Evolutionary conservation across 306 rosid species (phyloP).

Genomic region (Amphicarpaea edgeworthii): DNA sequence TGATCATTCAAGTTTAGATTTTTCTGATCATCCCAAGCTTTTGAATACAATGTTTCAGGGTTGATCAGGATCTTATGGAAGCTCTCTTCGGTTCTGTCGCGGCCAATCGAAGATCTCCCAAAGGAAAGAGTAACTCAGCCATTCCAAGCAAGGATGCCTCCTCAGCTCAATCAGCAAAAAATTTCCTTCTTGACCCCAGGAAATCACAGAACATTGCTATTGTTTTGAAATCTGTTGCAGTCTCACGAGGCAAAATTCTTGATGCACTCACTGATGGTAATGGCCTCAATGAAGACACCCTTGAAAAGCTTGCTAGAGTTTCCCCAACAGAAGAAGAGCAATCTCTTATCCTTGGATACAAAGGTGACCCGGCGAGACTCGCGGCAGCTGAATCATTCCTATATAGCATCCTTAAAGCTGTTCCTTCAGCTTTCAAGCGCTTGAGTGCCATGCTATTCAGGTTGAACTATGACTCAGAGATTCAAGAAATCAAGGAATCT

Average conservation of each 20-base stretch:
- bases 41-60: slow-evolving; percentile 52
- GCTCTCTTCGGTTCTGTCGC: slow-evolving; percentile 89
- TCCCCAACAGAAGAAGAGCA: slow-evolving; percentile 72
- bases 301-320: slow-evolving; percentile 74
- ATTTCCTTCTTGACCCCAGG: slow-evolving; percentile 64
- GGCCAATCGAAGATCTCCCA: slow-evolving; percentile 65
- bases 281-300: slow-evolving; percentile 65
- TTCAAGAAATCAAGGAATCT: slow-evolving; percentile 59
- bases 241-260: slow-evolving; percentile 59
- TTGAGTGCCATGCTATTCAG: slow-evolving; percentile 76
- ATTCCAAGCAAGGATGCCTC: slow-evolving; percentile 25
- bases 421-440: slow-evolving; percentile 79
- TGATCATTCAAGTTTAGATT: slow-evolving; percentile 1
- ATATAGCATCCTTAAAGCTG: slow-evolving; percentile 60
- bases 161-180: slow-evolving; percentile 35
- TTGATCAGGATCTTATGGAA: slow-evolving; percentile 86
- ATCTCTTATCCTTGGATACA: slow-evolving; percentile 59
- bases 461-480: slow-evolving; percentile 56
- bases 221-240: slow-evolving; percentile 64
- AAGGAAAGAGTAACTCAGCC: slow-evolving; percentile 33
- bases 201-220: slow-evolving; percentile 84
- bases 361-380: slow-evolving; percentile 65
- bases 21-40: not conserved
- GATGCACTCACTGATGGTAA: slow-evolving; percentile 71
- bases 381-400: slow-evolving; percentile 80